Evolutionary conservation across 257 asterid species (phyloP).

Genomic region (Solanum rostratum): DNA sequence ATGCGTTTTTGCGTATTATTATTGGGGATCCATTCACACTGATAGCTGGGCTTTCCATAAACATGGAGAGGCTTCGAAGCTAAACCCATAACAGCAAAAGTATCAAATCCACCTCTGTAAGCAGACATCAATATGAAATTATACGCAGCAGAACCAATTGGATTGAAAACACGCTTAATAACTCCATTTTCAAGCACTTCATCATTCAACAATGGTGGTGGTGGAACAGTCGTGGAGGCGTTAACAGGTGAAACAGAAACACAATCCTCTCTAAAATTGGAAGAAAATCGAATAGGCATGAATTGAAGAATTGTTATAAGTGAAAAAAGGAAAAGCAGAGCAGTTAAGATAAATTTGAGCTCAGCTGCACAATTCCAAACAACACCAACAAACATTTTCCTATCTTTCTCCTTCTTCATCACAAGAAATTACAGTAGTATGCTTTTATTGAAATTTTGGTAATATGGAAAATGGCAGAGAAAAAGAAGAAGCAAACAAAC

Average conservation of each 20-base stretch:
- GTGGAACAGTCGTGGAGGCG: background rate
- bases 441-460: background rate
- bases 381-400: constrained; percentile 52
- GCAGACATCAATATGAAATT: constrained; percentile 83
- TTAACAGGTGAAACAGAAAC: background rate
- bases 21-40: constrained; percentile 72
- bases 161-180: constrained; percentile 40
- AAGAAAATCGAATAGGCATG: constrained; percentile 41
- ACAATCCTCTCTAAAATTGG: constrained; percentile 38
- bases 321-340: constrained; percentile 49
- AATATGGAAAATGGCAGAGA: background rate
- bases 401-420: constrained; percentile 21
- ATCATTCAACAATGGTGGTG: background rate
- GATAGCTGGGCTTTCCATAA: constrained; percentile 58
- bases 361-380: constrained; percentile 69
- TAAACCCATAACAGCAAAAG: constrained; percentile 69
- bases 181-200: constrained; percentile 13
- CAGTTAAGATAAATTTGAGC: constrained; percentile 46
- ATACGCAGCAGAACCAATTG: constrained; percentile 68
- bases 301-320: constrained; percentile 52
- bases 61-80: constrained; percentile 78
- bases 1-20: background rate
- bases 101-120: constrained; percentile 70
- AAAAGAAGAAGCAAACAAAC: background rate
- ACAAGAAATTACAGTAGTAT: background rate